These are phyloP conservation scores for Metarhizium humberi DNA, from an alignment of 2,329 filamentous ascomycete genomes.

Conservation along the genomic window DNA sequence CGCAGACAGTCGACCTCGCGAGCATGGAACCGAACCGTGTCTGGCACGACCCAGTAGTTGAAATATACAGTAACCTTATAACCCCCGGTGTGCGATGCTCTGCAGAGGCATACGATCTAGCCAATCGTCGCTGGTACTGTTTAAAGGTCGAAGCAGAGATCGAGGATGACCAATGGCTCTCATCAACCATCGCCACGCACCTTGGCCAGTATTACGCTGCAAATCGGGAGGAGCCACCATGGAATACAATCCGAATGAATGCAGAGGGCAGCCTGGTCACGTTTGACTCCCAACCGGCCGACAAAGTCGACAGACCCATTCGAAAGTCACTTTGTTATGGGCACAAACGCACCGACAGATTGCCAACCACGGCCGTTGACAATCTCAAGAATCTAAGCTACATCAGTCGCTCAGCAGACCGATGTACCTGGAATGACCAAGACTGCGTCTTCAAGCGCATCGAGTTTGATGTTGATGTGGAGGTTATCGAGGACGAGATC, in stretches of 20 bases:
- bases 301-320: constrained; percentile 5
- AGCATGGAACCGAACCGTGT: constrained; percentile 2
- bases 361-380: constrained; percentile 7
- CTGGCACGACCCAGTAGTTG: constrained; percentile 9
- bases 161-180: constrained; percentile 1
- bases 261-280: background rate
- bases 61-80: constrained; percentile 8
- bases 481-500: constrained; percentile 8
- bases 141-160: constrained; percentile 7
- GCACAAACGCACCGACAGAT: constrained; percentile 1
- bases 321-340: constrained; percentile 5
- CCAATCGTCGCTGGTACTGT: constrained; percentile 12
- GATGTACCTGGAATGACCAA: constrained; percentile 6
- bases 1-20: too few species aligned
- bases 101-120: constrained; percentile 9
- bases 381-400: constrained; percentile 6
- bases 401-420: constrained; percentile 7
- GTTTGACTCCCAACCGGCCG: background rate
- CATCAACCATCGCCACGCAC: background rate
- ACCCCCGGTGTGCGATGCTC: constrained; percentile 3
- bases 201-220: constrained; percentile 3
- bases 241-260: constrained; percentile 2
- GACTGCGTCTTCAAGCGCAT: constrained; percentile 14
- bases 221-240: background rate
- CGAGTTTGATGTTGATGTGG: constrained; percentile 11